phyloP scores from a whole-genome alignment of 2,329 filamentous ascomycete genomes.

The Aureobasidium lini region DNA sequence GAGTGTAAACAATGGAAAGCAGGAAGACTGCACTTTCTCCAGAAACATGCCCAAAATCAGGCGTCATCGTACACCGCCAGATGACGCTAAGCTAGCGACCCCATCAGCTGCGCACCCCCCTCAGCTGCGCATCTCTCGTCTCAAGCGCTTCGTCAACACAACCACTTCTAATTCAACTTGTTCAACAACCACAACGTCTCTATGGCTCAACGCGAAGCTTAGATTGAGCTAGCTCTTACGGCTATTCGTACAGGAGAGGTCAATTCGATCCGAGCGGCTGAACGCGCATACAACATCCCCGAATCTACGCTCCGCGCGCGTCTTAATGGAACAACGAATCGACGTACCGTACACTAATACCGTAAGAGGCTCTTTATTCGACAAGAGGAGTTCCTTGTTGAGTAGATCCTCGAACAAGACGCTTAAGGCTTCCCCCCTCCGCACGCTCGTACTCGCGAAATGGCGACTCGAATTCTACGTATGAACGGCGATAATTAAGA shows the following conservation, averaged over 20 bases:
- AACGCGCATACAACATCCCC: not conserved
- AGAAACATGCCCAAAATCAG: conserved; percentile 8
- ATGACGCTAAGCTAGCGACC: not conserved
- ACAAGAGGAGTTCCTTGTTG: conserved; percentile 7
- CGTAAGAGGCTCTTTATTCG: not conserved
- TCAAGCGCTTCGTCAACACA: not conserved
- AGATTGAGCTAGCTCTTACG: not conserved
- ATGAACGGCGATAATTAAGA: not conserved
- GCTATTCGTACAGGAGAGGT: not conserved
- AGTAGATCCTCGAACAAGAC: conserved; percentile 1
- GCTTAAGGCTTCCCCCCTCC: not conserved
- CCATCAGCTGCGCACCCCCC: not conserved
- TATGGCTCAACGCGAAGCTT: not conserved
- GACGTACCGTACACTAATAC: not conserved
- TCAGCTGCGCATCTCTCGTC: not conserved
- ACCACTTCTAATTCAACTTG: no score
- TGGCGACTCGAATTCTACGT: not conserved
- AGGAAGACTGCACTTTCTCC: not conserved
- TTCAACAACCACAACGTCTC: not conserved
- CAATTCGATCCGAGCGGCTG: not conserved
- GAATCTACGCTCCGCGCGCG: not conserved
- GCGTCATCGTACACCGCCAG: conserved; percentile 11
- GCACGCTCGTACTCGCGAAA: not conserved
- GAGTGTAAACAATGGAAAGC: conserved; percentile 7
- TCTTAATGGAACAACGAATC: not conserved